Percentiles rank a stretch among this genome's conserved stretches.
These are phyloP conservation scores for Cajanus cajan DNA, from an alignment of 306 rosid genomes.

Conservation along the genomic window DNA sequence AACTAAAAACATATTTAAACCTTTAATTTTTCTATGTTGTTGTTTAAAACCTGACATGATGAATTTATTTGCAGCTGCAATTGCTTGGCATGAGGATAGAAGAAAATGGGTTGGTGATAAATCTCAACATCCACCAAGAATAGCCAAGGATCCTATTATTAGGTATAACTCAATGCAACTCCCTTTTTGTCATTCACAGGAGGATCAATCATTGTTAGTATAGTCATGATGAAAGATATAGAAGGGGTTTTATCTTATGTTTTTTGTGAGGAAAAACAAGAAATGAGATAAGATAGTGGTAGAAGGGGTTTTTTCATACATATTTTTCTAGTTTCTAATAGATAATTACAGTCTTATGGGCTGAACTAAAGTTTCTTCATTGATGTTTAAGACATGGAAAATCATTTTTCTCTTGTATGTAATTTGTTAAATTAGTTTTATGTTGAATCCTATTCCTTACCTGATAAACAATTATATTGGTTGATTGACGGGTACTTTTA, in stretches of 20 bases:
- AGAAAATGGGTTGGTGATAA: constrained; percentile 81
- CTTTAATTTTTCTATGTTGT: not conserved
- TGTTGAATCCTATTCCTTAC: not conserved
- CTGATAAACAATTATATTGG: too few species aligned
- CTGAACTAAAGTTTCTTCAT: not conserved
- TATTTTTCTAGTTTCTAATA: constrained; percentile 8
- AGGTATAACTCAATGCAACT: constrained; percentile 48
- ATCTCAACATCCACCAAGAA: constrained; percentile 56
- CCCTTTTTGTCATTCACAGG: not conserved
- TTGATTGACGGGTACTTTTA: too few species aligned
- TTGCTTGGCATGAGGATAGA: constrained; percentile 80
- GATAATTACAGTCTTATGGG: not conserved
- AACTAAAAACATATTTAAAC: too few species aligned
- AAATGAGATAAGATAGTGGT: not conserved
- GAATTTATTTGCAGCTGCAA: constrained; percentile 61
- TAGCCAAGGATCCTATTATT: constrained; percentile 70
- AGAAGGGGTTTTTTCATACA: not conserved
- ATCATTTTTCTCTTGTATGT: not conserved
- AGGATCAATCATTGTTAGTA: constrained; percentile 7
- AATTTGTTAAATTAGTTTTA: not conserved
- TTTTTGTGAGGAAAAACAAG: not conserved
- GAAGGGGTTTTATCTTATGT: not conserved
- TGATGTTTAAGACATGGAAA: constrained; percentile 10
- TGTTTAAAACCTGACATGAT: constrained; percentile 23
- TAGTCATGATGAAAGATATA: constrained; percentile 2